Percentiles rank a stretch among this genome's conserved stretches.
Evolutionary conservation across 2,329 filamentous ascomycete species (phyloP).

Genomic region (Dryadomyces sulphureus): DNA sequence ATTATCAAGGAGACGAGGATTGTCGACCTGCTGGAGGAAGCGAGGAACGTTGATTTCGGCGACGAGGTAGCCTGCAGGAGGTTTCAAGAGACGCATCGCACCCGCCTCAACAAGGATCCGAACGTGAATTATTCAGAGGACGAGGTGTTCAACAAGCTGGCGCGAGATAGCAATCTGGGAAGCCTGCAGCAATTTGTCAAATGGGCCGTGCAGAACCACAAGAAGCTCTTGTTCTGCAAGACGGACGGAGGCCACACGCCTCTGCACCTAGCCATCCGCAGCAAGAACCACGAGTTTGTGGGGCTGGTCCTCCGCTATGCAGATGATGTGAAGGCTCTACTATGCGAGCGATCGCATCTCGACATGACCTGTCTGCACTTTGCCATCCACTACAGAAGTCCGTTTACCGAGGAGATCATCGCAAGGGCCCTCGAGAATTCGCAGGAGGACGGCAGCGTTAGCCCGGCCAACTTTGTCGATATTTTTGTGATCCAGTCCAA

Average conservation of each 20-base stretch:
- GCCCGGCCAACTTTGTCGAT: background rate
- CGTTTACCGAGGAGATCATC: constrained; percentile 4
- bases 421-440: background rate
- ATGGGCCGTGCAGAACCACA: constrained; percentile 1
- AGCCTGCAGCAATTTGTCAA: background rate
- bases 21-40: background rate
- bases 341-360: background rate
- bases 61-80: background rate
- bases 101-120: background rate
- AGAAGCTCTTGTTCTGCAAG: constrained; percentile 1
- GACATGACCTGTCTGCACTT: constrained; percentile 2
- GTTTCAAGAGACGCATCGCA: constrained; percentile 1
- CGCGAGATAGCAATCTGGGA: background rate
- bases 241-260: constrained; percentile 1
- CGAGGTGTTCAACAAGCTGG: constrained; percentile 3
- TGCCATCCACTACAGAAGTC: constrained; percentile 3
- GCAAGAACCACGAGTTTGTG: constrained; percentile 3
- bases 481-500: background rate
- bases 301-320: constrained; percentile 1
- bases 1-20: background rate
- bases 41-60: background rate
- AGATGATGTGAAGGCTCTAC: background rate
- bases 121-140: background rate
- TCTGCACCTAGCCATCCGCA: constrained; percentile 3
- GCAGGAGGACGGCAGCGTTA: background rate